Base-by-base conservation (phyloP, 495 filamentous ascomycete species). In the Penicillium antarcticum region DNA sequence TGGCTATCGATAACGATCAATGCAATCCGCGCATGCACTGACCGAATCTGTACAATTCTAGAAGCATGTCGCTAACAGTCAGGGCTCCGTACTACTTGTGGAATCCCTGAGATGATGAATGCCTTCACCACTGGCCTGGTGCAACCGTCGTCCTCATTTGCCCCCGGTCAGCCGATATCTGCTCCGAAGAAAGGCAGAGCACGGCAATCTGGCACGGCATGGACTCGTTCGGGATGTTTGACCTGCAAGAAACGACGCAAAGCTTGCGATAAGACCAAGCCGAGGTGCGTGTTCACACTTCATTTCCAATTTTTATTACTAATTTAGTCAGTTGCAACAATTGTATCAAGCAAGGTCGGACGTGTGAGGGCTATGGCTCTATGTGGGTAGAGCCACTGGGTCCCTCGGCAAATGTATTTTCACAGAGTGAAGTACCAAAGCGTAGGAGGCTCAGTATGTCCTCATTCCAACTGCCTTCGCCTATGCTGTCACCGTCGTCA, bases 221-320 rank as follows among this genome's bases (percentile, higher is more conserved):
- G 73, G 73, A 71, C 69, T 51, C 70, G 73, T 5, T 72, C 70
- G 1, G 73, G 70, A 5, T 76, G 73, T 41, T 37, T 74, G 16
- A 76, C 73, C 0, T 76, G 73, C 51, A 76, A 76, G 47, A 67
- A 59, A 42, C 64, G 73, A 37, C 68, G 71, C 23, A 76, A 76
- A 52, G 66, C 66, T 39, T 76, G 73, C 32, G 73, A 76, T 48
- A 72, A 74, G 55, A 54, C 68, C 10, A 76, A 74, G 47, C 73
- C 73, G 7, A 69, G 66, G 73, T 73, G 57, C 11, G 55, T 53
- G 13, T 14, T 5, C n/a, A 3, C 5, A 10, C 5, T 17, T 35
- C 9, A 21, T 19, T 21, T 38, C 14, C 5, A 5, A 29, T 5
- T 18, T 43, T 1, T 26, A 4, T 48, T 40, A 46, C 37, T 40